Base-by-base conservation (phyloP, 106 monocot genomes). In the Vanilla planifolia region DNA sequence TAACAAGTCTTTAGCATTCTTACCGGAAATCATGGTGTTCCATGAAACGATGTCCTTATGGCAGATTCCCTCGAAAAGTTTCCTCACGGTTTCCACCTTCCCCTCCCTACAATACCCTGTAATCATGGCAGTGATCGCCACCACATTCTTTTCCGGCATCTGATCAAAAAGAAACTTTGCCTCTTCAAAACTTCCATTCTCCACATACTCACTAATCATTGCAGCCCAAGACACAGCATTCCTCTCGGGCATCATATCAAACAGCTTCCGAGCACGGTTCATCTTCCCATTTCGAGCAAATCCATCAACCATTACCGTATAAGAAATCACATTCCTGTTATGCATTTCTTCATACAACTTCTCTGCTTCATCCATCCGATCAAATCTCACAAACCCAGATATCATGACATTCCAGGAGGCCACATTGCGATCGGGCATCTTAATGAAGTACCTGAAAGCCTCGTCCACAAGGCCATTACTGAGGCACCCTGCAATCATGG, bases 11-110 rank as follows among this genome's bases (percentile, higher is more conserved):
- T 44, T 36, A 3, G 16, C 4, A 4, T 44, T 16, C 43, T 55
- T 80, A 80, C 80, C 80, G 9, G 79, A 48, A 21, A 85, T 80
- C 77, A 85, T 85, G 5, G 77, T 77, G 60, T 85, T 85, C 85
- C 85, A 85, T 10, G 80, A 69, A 9, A 85, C 51, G 3, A 77
- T 48, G n/a, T 83, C 83, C 66, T 80, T 80, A 23, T 44, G 60
- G 25, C 11, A 17, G 20, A 85, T 85, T 48, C 59, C 71, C 56
- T 77, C 67, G 64, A 85, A 85, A 62, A 80, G 16, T 15, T 51
- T 65, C 55, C 80, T 77, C 35, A 77, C 85, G 14, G 43, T 34
- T 25, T 73, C 48, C 42, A 75, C 48, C 10, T 60, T 68, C 43
- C 85, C 80, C 69, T 69, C 74, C 35, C 67, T 74, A 43, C 71